Conservation (phyloP, 345 rosid genomes). For the Eutrema heterophyllum region DNA sequence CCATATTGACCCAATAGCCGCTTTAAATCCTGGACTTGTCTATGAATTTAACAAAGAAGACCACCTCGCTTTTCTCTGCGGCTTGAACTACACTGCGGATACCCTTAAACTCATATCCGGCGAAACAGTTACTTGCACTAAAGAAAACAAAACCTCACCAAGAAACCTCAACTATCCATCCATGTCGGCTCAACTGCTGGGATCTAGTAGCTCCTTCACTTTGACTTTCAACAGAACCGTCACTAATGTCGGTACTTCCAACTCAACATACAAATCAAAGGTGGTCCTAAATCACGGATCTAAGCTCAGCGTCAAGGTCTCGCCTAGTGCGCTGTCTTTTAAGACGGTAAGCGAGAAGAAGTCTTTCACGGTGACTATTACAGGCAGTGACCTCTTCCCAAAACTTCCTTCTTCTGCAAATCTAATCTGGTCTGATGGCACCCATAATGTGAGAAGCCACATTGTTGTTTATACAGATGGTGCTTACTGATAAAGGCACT, state of each 20-base stretch:
- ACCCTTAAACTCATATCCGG: slow-evolving; percentile 21
- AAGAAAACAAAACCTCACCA: not conserved
- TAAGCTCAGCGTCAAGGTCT: slow-evolving; percentile 23
- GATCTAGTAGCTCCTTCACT: not conserved
- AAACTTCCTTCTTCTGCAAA: slow-evolving; percentile 10
- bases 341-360: slow-evolving; percentile 31
- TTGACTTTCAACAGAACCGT: slow-evolving; percentile 42
- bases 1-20: slow-evolving; percentile 42
- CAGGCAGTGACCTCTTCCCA: not conserved
- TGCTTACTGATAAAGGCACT: not conserved
- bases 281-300: not conserved
- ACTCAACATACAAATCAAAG: slow-evolving; percentile 41
- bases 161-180: slow-evolving; percentile 56
- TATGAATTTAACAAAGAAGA: slow-evolving; percentile 31
- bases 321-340: slow-evolving; percentile 35
- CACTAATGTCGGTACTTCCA: slow-evolving; percentile 43
- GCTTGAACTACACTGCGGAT: slow-evolving; percentile 16
- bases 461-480: slow-evolving; percentile 18
- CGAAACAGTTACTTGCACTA: slow-evolving; percentile 28
- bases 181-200: slow-evolving; percentile 13
- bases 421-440: slow-evolving; percentile 33
- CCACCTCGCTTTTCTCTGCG: slow-evolving; percentile 39
- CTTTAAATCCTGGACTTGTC: slow-evolving; percentile 38
- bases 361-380: slow-evolving; percentile 34
- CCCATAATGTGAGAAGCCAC: slow-evolving; percentile 31